Percentiles rank a stretch among this genome's conserved stretches.
These are phyloP conservation scores for Exophiala bonariae DNA, from an alignment of 2,329 filamentous ascomycete genomes.

Conservation along the genomic window DNA sequence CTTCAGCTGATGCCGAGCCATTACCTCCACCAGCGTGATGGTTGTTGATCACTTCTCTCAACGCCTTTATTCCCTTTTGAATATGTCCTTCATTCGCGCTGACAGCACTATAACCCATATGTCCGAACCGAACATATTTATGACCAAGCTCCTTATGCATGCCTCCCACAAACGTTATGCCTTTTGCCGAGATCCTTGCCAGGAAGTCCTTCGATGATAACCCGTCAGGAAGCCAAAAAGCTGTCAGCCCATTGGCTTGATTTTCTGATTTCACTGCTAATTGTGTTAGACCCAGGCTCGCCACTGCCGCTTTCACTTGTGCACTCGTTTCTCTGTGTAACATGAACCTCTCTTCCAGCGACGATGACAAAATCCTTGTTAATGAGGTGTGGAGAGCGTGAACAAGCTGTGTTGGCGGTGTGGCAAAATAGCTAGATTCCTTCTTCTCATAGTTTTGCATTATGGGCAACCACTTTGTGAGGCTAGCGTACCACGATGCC, in stretches of 20 bases:
- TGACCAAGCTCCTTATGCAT: conserved; percentile 92
- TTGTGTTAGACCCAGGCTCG: conserved; percentile 80
- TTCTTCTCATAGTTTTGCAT: conserved; percentile 99
- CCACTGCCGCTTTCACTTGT: conserved; percentile 79
- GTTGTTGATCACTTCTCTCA: conserved; percentile 65
- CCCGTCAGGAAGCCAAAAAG: conserved; percentile 86
- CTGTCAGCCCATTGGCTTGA: conserved; percentile 96
- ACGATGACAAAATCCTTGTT: conserved; percentile 75
- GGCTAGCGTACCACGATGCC: conserved; percentile 89
- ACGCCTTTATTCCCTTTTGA: conserved; percentile 74
- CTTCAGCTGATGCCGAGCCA: neutral
- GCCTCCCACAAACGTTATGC: conserved; percentile 89
- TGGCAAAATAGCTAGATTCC: conserved; percentile 97
- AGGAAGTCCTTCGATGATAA: conserved; percentile 78
- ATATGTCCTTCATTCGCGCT: conserved; percentile 78
- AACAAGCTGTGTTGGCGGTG: conserved; percentile 88
- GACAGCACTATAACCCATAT: conserved; percentile 93
- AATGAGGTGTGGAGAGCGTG: conserved; percentile 89
- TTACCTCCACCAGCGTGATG: neutral
- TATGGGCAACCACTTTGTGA: conserved; percentile 96
- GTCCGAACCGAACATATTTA: conserved; percentile 92
- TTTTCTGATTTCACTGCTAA: conserved; percentile 80
- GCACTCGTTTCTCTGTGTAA: conserved; percentile 76
- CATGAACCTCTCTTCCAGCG: conserved; percentile 79
- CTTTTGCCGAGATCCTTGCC: conserved; percentile 78